phyloP scores from a whole-genome alignment of 345 rosid genomes.

The Kernera saxatilis region DNA sequence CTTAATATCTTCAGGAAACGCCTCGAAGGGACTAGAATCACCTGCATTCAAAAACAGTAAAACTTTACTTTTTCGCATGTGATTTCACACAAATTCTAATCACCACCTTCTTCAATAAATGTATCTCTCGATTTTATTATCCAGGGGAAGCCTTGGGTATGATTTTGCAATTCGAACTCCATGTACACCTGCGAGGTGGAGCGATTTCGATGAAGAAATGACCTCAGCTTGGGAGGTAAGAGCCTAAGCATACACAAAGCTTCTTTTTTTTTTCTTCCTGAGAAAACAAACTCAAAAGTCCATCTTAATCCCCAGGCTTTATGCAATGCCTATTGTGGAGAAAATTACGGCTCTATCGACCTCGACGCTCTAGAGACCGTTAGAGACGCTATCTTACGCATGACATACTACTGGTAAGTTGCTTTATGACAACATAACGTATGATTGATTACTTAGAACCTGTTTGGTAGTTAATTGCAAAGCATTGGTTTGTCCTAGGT shows the following conservation, averaged over 20 bases:
- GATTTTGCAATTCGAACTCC: constrained; percentile 94
- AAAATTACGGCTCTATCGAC: constrained; percentile 63
- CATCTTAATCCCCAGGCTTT: constrained; percentile 46
- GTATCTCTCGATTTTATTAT: background rate
- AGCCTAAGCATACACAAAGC: background rate
- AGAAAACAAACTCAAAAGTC: background rate
- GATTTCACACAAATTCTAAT: background rate
- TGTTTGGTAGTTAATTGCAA: background rate
- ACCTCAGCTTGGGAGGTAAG: constrained; percentile 87
- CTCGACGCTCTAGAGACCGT: constrained; percentile 53
- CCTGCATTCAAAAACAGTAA: constrained; percentile 59
- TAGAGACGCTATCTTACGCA: constrained; percentile 73
- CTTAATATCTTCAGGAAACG: constrained; percentile 59
- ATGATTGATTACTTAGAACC: background rate
- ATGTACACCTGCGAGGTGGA: constrained; percentile 91
- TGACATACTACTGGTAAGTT: constrained; percentile 90
- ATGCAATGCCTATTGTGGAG: constrained; percentile 80
- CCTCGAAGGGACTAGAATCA: constrained; percentile 93
- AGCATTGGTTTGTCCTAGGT: constrained; percentile 43
- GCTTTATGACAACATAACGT: background rate
- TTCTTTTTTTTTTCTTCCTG: background rate
- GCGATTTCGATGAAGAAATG: constrained; percentile 86
- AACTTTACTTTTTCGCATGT: background rate
- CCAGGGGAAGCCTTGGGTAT: constrained; percentile 63
- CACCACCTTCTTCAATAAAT: background rate